Evolutionary conservation across 2,329 filamentous ascomycete species (phyloP).

Genomic region (Clarireedia homoeocarpa): DNA sequence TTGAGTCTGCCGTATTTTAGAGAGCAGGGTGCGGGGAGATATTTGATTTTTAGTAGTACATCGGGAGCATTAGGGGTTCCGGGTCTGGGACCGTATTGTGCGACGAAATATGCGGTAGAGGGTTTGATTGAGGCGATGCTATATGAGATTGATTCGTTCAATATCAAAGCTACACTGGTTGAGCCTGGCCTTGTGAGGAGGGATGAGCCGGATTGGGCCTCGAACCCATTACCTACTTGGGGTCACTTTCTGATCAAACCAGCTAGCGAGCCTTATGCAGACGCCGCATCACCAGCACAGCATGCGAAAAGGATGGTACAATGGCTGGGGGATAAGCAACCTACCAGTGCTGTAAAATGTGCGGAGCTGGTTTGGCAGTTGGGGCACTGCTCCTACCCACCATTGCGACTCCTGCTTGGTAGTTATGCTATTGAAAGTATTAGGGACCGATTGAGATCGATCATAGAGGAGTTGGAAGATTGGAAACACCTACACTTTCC

Average conservation of each 20-base stretch:
- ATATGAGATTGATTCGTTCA: slow-evolving; percentile 87
- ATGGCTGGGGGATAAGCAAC: slow-evolving; percentile 89
- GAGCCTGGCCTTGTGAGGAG: slow-evolving; percentile 83
- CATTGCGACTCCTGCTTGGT: slow-evolving; percentile 75
- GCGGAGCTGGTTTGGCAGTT: slow-evolving; percentile 92
- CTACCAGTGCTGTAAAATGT: slow-evolving; percentile 85
- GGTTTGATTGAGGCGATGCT: slow-evolving; percentile 94
- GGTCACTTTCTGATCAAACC: slow-evolving; percentile 89
- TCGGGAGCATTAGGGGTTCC: slow-evolving; percentile 89
- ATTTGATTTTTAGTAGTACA: slow-evolving; percentile 91
- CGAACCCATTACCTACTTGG: slow-evolving; percentile 63
- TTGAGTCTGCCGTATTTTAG: slow-evolving; percentile 82
- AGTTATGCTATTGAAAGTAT: slow-evolving; percentile 96
- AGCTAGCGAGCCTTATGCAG: slow-evolving; percentile 72
- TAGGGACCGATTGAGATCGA: slow-evolving; percentile 75
- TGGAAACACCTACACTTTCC: slow-evolving; percentile 81
- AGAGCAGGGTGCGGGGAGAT: slow-evolving; percentile 65
- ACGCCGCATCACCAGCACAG: slow-evolving; percentile 70
- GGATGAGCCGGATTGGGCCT: slow-evolving; percentile 60
- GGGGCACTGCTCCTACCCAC: slow-evolving; percentile 90
- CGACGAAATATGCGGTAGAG: slow-evolving; percentile 94
- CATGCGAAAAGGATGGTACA: slow-evolving; percentile 89
- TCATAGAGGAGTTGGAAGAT: slow-evolving; percentile 91
- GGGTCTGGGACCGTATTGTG: slow-evolving; percentile 87
- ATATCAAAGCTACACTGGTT: slow-evolving; percentile 88